Conservation (phyloP, 441 rosid species). For the Gossypium schwendimanii region DNA sequence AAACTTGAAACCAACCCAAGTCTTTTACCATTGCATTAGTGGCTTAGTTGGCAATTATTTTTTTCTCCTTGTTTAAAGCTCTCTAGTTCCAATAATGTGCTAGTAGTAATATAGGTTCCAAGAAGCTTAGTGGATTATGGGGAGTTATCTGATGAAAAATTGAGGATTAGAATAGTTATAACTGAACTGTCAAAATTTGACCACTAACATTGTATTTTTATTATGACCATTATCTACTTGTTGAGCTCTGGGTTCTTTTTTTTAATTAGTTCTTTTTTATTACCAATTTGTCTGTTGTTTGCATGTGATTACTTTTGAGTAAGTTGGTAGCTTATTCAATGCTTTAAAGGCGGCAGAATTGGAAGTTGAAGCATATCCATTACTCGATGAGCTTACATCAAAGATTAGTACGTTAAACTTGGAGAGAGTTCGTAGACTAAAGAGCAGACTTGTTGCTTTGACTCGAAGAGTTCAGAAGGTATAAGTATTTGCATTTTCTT, state of each 20-base stretch:
- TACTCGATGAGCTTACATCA: slow-evolving; percentile 90
- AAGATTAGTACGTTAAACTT: slow-evolving; percentile 91
- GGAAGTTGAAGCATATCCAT: slow-evolving; percentile 96
- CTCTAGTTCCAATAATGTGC: not conserved
- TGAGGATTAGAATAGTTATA: not conserved
- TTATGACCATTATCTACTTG: not conserved
- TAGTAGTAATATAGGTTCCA: not conserved
- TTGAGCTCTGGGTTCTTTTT: not conserved
- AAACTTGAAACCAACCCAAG: too few relatives aligned
- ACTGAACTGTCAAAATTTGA: not conserved
- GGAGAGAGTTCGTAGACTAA: slow-evolving; percentile 86
- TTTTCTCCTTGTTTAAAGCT: not conserved
- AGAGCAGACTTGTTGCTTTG: slow-evolving; percentile 91
- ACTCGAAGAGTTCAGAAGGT: slow-evolving; percentile 98
- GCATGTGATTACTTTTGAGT: slow-evolving; percentile 9
- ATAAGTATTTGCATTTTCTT: not conserved
- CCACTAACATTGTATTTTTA: not conserved
- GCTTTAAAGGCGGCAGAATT: slow-evolving; percentile 80
- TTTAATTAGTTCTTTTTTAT: not conserved
- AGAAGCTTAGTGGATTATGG: not conserved
- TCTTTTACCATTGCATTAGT: too few relatives aligned
- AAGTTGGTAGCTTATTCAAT: slow-evolving; percentile 13
- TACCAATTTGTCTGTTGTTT: not conserved
- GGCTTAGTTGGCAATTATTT: not conserved
- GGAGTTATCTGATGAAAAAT: not conserved